phyloP scores from a whole-genome alignment of 768 basidiomycete genomes.

The Amanita subjunquillea region DNA sequence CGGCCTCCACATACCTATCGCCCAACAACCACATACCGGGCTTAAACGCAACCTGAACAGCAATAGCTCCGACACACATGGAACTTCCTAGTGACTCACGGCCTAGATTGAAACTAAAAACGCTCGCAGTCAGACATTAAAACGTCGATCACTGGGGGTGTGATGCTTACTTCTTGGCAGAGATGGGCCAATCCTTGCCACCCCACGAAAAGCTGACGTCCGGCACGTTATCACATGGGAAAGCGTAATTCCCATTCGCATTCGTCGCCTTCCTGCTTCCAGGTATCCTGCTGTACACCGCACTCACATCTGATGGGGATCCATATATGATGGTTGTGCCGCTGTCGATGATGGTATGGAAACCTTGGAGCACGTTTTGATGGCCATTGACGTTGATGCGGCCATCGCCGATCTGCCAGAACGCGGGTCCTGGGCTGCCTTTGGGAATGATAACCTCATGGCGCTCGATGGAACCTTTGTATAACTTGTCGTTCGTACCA shows the following conservation, averaged over 20 bases:
- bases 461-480: neutral
- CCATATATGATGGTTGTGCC: neutral
- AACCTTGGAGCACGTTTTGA: neutral
- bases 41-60: neutral
- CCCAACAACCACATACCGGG: neutral
- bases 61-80: constrained; percentile 1
- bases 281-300: neutral
- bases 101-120: constrained; percentile 3
- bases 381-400: neutral
- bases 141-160: too few relatives aligned
- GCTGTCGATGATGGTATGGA: constrained; percentile 1
- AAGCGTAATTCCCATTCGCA: neutral
- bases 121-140: neutral
- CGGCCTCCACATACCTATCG: neutral
- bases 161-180: neutral
- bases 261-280: neutral
- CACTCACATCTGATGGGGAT: neutral
- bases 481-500: neutral
- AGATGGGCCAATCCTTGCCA: neutral
- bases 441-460: neutral
- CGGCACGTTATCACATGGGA: constrained; percentile 1
- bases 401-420: constrained; percentile 1
- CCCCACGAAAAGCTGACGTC: constrained; percentile 1
- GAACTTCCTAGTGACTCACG: neutral
- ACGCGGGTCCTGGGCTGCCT: neutral